Conservation (phyloP, 192 early-diverging fungal genomes). For the Helicostylum pulchrum region DNA sequence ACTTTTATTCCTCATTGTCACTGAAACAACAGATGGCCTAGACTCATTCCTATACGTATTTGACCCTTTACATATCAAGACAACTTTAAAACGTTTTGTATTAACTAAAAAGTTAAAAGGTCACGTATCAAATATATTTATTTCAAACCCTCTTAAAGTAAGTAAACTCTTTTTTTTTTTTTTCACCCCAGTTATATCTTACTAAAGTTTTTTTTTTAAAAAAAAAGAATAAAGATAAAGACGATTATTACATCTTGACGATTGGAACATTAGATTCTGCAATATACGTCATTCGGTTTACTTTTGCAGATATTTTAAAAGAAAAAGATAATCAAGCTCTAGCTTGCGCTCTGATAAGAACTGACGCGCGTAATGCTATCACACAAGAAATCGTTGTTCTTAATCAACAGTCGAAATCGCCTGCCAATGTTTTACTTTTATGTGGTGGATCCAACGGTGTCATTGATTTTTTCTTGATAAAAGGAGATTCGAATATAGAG, state of each 20-base stretch:
- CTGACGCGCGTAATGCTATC: neutral
- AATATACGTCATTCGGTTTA: neutral
- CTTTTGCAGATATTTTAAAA: neutral
- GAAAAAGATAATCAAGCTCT: neutral
- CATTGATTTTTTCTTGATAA: slow-evolving; percentile 4
- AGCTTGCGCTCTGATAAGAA: neutral
- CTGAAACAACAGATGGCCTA: neutral
- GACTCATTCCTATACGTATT: neutral
- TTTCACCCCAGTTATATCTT: neutral
- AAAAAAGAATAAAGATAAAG: neutral
- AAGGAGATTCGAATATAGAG: slow-evolving; percentile 1
- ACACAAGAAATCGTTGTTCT: neutral
- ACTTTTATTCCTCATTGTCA: slow-evolving; percentile 4
- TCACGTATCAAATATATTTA: neutral
- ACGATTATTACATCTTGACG: slow-evolving; percentile 4
- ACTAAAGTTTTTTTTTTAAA: neutral
- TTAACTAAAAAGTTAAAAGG: neutral
- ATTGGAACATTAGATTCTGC: slow-evolving; percentile 10
- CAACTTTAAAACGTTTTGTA: neutral
- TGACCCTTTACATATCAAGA: neutral
- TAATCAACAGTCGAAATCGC: neutral
- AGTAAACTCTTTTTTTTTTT: neutral
- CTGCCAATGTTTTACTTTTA: neutral
- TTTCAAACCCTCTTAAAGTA: slow-evolving; percentile 4
- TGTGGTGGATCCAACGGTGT: slow-evolving; percentile 1